phyloP scores from a whole-genome alignment of 495 filamentous ascomycete genomes.

The Sordaria brevicollis region DNA sequence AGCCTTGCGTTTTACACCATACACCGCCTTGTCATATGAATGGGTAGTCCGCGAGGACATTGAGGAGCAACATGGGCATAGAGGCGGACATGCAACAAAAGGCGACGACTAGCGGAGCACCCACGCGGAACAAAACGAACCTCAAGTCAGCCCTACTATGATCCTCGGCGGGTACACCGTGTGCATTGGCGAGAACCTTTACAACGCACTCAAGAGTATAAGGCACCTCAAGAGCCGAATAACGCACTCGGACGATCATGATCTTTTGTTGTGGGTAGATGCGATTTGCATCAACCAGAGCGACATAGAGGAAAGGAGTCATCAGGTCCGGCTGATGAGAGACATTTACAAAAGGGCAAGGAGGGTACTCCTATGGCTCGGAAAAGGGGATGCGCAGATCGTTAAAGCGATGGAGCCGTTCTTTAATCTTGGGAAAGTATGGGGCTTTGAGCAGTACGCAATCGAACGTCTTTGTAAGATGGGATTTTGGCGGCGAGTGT shows the following conservation, averaged over 20 bases:
- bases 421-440: too few relatives aligned
- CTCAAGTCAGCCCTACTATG: neutral
- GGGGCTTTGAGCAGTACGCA: neutral
- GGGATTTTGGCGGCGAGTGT: neutral
- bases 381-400: neutral
- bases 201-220: neutral
- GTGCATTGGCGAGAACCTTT: neutral
- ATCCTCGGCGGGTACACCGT: neutral
- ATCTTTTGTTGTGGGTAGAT: neutral
- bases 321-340: slow-evolving; percentile 1
- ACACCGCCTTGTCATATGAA: neutral
- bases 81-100: too few relatives aligned
- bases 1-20: neutral
- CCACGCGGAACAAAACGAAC: too few relatives aligned
- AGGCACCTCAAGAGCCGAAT: neutral
- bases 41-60: neutral
- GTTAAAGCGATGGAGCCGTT: neutral
- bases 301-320: neutral
- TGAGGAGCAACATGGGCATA: neutral
- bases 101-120: too few relatives aligned
- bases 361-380: neutral
- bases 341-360: neutral
- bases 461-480: rapidly evolving
- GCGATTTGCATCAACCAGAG: neutral
- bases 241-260: too few relatives aligned